phyloP scores from a whole-genome alignment of 1,139 yeast genomes.

The Protomyces pachydermus region DNA sequence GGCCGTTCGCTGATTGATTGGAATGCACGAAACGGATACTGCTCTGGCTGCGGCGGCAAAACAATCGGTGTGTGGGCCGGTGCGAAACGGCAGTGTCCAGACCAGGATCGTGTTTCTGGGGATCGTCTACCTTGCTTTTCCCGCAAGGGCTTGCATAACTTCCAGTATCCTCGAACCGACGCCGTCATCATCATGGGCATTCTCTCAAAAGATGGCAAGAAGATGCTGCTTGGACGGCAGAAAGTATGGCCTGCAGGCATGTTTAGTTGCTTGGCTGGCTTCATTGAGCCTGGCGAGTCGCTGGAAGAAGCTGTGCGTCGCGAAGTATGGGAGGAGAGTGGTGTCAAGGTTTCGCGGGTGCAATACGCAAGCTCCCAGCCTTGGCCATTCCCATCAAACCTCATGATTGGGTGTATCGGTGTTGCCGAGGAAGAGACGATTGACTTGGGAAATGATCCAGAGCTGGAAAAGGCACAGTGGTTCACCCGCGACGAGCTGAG shows the following conservation, averaged over 20 bases:
- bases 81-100: constrained; percentile 63
- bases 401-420: constrained; percentile 90
- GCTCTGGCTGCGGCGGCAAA: constrained; percentile 82
- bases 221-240: constrained; percentile 66
- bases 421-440: constrained; percentile 53
- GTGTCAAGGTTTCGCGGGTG: constrained; percentile 60
- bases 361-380: constrained; percentile 71
- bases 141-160: constrained; percentile 34
- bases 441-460: constrained; percentile 75
- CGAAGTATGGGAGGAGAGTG: constrained; percentile 95
- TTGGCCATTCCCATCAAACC: constrained; percentile 92
- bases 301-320: constrained; percentile 82
- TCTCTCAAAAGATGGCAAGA: constrained; percentile 55
- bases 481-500: constrained; percentile 49
- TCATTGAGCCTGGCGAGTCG: constrained; percentile 91
- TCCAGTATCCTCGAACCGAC: constrained; percentile 87
- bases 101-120: constrained; percentile 35
- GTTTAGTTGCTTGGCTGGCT: constrained; percentile 89
- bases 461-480: constrained; percentile 45
- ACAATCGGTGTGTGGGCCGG: constrained; percentile 77
- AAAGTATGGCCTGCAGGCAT: constrained; percentile 53
- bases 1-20: constrained; percentile 84
- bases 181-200: constrained; percentile 80
- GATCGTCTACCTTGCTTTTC: constrained; percentile 18
- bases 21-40: constrained; percentile 68